Conservation (phyloP, 805 yeast genomes). For the Pichia nanzhaoensis region DNA sequence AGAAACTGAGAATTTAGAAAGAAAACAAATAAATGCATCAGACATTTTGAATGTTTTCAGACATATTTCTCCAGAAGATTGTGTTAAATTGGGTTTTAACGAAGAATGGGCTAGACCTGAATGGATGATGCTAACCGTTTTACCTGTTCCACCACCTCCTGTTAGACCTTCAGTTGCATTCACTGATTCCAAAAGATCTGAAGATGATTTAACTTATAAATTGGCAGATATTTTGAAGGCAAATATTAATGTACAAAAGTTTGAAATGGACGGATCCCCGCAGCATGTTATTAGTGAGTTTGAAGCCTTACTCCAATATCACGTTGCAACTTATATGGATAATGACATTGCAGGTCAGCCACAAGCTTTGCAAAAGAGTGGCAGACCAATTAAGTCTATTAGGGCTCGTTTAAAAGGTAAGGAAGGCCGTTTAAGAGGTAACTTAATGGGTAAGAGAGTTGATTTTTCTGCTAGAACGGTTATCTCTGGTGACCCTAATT, state of each 20-base stretch:
- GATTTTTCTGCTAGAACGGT: constrained; percentile 99
- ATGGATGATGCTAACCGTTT: constrained; percentile 95
- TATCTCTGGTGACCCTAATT: constrained; percentile 97
- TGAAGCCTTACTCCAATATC: constrained; percentile 91
- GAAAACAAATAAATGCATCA: constrained; percentile 77
- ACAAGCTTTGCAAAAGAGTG: constrained; percentile 96
- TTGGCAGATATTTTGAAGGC: constrained; percentile 96
- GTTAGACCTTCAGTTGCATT: constrained; percentile 98
- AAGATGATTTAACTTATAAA: constrained; percentile 97
- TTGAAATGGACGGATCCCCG: constrained; percentile 98
- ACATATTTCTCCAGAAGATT: constrained; percentile 83
- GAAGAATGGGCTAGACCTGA: constrained; percentile 98
- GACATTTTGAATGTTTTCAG: constrained; percentile 89
- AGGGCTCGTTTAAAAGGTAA: constrained; percentile 99
- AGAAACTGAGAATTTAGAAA: constrained; percentile 86
- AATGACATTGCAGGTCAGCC: constrained; percentile 99
- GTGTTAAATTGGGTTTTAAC: constrained; percentile 76
- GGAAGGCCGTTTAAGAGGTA: constrained; percentile 98
- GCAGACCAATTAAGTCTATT: constrained; percentile 96
- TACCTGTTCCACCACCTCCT: constrained; percentile 99
- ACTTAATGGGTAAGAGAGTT: constrained; percentile 98
- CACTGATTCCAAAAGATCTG: constrained; percentile 97
- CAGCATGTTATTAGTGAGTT: constrained; percentile 97
- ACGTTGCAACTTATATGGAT: constrained; percentile 99
- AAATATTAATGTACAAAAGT: constrained; percentile 91